A percentile compares a stretch with the other conserved stretches of the same genome.
Evolutionary conservation across 768 basidiomycete genomes (phyloP).

Genomic region (Leccinellum luteum): DNA sequence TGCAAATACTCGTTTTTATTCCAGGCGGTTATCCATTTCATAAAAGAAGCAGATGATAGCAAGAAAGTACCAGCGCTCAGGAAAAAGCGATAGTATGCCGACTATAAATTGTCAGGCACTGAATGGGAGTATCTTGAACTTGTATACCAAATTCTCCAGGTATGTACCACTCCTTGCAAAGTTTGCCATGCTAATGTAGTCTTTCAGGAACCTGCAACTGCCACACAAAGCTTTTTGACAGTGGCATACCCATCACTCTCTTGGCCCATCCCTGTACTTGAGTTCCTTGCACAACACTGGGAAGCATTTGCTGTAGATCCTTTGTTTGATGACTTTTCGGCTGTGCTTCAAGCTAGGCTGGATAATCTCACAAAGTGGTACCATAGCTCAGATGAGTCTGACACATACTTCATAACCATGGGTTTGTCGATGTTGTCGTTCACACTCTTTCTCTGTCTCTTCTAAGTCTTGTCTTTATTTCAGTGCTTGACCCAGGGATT

Average conservation of each 20-base stretch:
- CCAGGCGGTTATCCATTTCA: too few relatives aligned
- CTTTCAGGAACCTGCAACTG: too few relatives aligned
- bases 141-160: too few relatives aligned
- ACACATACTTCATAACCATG: conserved; percentile 3
- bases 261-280: neutral
- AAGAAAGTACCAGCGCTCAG: too few relatives aligned
- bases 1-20: too few relatives aligned
- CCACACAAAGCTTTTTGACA: neutral
- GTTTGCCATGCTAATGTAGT: too few relatives aligned
- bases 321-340: neutral
- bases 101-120: too few relatives aligned
- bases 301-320: neutral
- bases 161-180: too few relatives aligned
- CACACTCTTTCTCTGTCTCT: too few relatives aligned
- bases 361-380: conserved; percentile 1
- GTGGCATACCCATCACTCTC: neutral
- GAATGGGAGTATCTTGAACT: too few relatives aligned
- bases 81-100: too few relatives aligned
- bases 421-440: conserved; percentile 1
- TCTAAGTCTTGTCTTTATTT: neutral
- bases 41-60: too few relatives aligned
- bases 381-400: neutral
- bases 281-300: neutral
- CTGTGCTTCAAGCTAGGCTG: neutral
- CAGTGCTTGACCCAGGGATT: neutral